phyloP scores from a whole-genome alignment of 2,329 filamentous ascomycete genomes.

The Cercospora sp. region DNA sequence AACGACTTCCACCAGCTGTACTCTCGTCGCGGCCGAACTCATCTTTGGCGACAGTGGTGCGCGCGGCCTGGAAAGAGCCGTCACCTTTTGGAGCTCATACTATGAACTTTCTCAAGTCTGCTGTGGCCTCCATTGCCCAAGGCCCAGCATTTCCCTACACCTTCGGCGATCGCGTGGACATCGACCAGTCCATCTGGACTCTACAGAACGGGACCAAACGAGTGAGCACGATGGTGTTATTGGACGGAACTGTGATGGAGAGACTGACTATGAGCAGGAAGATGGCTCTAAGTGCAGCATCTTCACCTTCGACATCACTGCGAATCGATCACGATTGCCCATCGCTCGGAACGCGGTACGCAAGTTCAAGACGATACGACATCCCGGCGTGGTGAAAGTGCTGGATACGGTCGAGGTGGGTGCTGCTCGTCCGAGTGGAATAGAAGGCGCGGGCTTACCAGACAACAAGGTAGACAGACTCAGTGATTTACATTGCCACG shows the following conservation, averaged over 20 bases:
- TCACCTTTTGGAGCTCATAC: neutral
- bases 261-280: constrained; percentile 59
- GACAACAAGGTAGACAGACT: constrained; percentile 68
- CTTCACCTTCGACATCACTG: constrained; percentile 86
- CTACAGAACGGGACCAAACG: constrained; percentile 90
- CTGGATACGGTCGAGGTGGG: constrained; percentile 88
- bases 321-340: constrained; percentile 77
- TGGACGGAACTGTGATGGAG: neutral
- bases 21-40: neutral
- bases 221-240: constrained; percentile 51
- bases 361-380: constrained; percentile 87
- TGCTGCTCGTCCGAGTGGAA: constrained; percentile 16
- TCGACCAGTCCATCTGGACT: constrained; percentile 95
- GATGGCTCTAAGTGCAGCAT: constrained; percentile 94
- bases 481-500: constrained; percentile 93
- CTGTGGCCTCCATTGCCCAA: constrained; percentile 94
- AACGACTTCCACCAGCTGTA: neutral
- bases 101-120: constrained; percentile 98
- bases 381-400: constrained; percentile 92
- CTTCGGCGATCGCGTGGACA: constrained; percentile 88
- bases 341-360: constrained; percentile 91
- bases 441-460: constrained; percentile 32
- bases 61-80: neutral
- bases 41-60: neutral
- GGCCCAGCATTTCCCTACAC: constrained; percentile 89